phyloP scores from a whole-genome alignment of 2,329 filamentous ascomycete genomes.

The Fusarium pseudograminearum region DNA sequence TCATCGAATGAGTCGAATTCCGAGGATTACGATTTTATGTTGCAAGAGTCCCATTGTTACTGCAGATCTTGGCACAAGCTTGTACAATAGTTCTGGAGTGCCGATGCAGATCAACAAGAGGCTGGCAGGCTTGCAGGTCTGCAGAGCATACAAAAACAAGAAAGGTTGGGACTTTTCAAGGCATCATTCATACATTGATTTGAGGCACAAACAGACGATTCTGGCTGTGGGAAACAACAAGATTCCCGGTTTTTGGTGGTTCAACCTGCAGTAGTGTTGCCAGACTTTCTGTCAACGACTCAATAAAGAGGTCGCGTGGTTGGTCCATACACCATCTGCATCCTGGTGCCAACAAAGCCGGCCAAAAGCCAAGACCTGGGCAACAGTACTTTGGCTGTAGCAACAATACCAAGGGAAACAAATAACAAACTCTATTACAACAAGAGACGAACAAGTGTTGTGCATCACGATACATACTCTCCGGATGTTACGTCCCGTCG shows the following conservation, averaged over 20 bases:
- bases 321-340: constrained; percentile 1
- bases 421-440: constrained; percentile 5
- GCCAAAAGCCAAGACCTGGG: constrained; percentile 27
- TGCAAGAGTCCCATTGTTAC: constrained; percentile 15
- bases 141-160: constrained; percentile 6
- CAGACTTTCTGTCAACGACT: constrained; percentile 28
- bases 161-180: background rate
- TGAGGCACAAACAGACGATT: constrained; percentile 22
- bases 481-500: constrained; percentile 14
- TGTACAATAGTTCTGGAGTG: background rate
- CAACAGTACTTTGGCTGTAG: background rate
- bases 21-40: constrained; percentile 13
- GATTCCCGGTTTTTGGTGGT: constrained; percentile 28
- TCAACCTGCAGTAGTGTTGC: constrained; percentile 23
- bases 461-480: background rate
- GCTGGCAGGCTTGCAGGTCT: constrained; percentile 1
- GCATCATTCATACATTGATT: constrained; percentile 21
- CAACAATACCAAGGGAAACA: background rate
- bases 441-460: background rate
- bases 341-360: constrained; percentile 2
- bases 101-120: constrained; percentile 16
- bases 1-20: constrained; percentile 5
- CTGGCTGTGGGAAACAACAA: constrained; percentile 10
- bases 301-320: constrained; percentile 17
- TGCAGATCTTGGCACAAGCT: constrained; percentile 16